phyloP scores from a whole-genome alignment of 1,284 basidiomycete genomes.

The Xanthoconium separans region DNA sequence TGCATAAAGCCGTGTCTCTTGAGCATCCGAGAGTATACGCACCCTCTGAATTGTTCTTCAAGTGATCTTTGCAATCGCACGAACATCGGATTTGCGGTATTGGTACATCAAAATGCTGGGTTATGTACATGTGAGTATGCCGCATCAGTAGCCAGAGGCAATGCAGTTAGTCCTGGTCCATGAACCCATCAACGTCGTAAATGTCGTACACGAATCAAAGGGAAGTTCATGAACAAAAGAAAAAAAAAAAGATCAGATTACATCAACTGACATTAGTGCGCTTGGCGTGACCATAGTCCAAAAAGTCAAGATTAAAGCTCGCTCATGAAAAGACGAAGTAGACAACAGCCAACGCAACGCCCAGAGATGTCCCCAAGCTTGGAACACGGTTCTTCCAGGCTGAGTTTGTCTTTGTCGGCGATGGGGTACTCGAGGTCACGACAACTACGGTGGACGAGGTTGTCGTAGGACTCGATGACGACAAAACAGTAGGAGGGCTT shows the following conservation, averaged over 20 bases:
- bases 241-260: slow-evolving; percentile 8
- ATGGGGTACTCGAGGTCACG: slow-evolving; percentile 1
- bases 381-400: slow-evolving; percentile 28
- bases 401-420: slow-evolving; percentile 20
- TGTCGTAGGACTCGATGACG: neutral
- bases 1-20: neutral
- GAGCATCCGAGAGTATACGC: neutral
- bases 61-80: slow-evolving; percentile 8
- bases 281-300: slow-evolving; percentile 9
- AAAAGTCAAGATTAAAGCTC: slow-evolving; percentile 7
- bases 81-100: slow-evolving; percentile 1
- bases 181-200: slow-evolving; percentile 16
- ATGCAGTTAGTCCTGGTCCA: slow-evolving; percentile 13
- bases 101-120: slow-evolving; percentile 27
- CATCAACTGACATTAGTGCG: slow-evolving; percentile 12
- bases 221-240: slow-evolving; percentile 18
- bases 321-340: slow-evolving; percentile 23
- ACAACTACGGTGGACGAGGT: slow-evolving; percentile 10
- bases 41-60: slow-evolving; percentile 9
- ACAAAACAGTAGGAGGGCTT: neutral
- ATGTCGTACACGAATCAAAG: slow-evolving; percentile 17
- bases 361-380: slow-evolving; percentile 11
- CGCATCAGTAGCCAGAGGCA: slow-evolving; percentile 6
- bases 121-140: slow-evolving; percentile 26
- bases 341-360: slow-evolving; percentile 14